A percentile compares a stretch with the other conserved stretches of the same genome.
Evolutionary conservation across 306 rosid genomes (phyloP).

Genomic region (Rubus idaeus): DNA sequence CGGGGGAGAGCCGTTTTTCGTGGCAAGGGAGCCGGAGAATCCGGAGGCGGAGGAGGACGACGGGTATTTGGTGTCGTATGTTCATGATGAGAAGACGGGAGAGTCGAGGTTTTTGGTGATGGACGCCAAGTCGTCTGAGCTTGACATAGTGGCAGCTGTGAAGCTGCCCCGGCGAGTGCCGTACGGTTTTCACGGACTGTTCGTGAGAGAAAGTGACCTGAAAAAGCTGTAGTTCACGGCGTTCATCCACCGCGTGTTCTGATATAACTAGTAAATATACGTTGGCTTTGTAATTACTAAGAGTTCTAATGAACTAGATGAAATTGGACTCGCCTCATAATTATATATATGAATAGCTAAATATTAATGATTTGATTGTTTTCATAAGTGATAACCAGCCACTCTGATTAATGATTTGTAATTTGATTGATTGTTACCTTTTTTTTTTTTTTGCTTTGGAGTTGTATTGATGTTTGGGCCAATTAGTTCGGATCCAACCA

Average conservation of each 20-base stretch:
- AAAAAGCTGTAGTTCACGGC: constrained; percentile 15
- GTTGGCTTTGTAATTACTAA: too few species aligned
- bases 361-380: too few species aligned
- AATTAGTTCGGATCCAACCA: too few species aligned
- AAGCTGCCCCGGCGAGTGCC: constrained; percentile 83
- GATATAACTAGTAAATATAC: background rate
- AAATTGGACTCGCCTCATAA: too few species aligned
- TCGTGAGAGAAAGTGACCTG: constrained; percentile 62
- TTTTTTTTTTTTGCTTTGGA: too few species aligned
- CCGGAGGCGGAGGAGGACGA: constrained; percentile 52
- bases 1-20: constrained; percentile 87
- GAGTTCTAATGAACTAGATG: too few species aligned
- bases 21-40: constrained; percentile 46
- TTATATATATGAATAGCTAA: too few species aligned
- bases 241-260: background rate
- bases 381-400: too few species aligned
- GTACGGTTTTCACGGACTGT: constrained; percentile 88
- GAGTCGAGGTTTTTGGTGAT: constrained; percentile 76
- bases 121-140: constrained; percentile 78
- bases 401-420: too few species aligned
- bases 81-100: constrained; percentile 64
- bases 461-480: too few species aligned
- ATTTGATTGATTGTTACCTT: too few species aligned
- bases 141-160: constrained; percentile 67
- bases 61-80: constrained; percentile 62